Base-by-base conservation (phyloP, 2,329 filamentous ascomycete species). In the Sarocladiaceae sp. region DNA sequence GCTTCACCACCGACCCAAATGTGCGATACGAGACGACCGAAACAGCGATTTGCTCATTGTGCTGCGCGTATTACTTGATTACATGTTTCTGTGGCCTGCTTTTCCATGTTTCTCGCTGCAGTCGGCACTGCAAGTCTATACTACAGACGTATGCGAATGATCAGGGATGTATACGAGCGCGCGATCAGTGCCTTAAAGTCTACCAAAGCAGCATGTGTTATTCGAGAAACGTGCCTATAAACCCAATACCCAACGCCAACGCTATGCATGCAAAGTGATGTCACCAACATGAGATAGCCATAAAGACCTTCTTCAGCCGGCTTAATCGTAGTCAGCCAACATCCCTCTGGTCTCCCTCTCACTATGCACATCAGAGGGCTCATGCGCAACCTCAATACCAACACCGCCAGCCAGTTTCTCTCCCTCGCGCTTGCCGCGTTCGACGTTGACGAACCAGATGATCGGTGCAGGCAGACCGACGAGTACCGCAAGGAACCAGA, bases 401-500 rank as follows among this genome's bases (percentile, higher is more conserved):
- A 86, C 81, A 7, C 77, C 64, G 53, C 79, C 76, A 0, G 86
- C 84, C 52, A 92, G 71, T 59, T 74, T 80, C 58, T 79, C 75
- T 1, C 86, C 88, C 62, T 90, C 87, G 42, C 72, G 69, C 69
- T 83, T 88, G 11, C 88, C 88, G 33, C 88, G 77, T 51, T 95
- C 88, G 10, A 96, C 89, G 66, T 97, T 79, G 31, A 99, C 88
- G 52, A 90, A 80, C 64, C 85, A 87, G 69, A 97, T 89, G 49
- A 97, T 73, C 1, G 91, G 90, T 15, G 92, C 84, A 1, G 94
- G 92, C 1, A 96, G 68, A 5, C 87, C 86, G 6, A 99, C 88
- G n/a, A 99, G 72, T 4, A 84, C 76, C 0, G 90, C 90, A 36
- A 99, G 74, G 65, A 99, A 99, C 78, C 88, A 91, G 68, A 99